Base-by-base conservation (phyloP, 2,329 filamentous ascomycete genomes). In the Venturiaceae sp. region DNA sequence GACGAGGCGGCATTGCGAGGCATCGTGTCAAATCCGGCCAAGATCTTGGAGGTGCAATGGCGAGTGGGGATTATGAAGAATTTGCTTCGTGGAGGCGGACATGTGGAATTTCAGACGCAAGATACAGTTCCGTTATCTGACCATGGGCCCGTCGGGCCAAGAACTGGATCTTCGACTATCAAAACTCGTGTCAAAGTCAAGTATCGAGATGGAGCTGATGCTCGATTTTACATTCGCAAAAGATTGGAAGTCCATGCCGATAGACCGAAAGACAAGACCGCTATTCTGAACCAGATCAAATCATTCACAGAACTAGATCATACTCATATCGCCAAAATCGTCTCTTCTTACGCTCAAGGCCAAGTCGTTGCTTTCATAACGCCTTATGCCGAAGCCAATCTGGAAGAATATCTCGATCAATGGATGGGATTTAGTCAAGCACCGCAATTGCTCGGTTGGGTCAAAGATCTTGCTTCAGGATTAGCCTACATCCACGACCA, bases 31-130 rank as follows among this genome's bases (percentile, higher is more conserved):
- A 66, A 73, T 60, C 66, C 71, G 21, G 66, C 65, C n/a, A 69
- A 67, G 53, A 66, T 72, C 5, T 66, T 73, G n/a, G 67, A 70
- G 14, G 68, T 69, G 57, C 72, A 74, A 55, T 74, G 72, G 72
- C 68, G 69, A 33, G 71, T 71, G n/a, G 58, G 26, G 23, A 71
- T 71, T 3, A 67, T 69, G 6, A 72, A 72, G 57, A 70, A 74
- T 53, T 62, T 74, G 32, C 66, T 69, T 1, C 59, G 70, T 57
- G 72, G 67, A 32, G 71, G 72, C 16, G 58, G 58, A 16, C 72
- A 74, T 52, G 66, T 71, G 7, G 72, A 74, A 33, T 71, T 72
- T 50, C 64, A 63, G 4, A 64, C 65, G 14, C 67, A 69, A 1
- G 70, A 74, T 57, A 69, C 66, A 1, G 68, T 72, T 16, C 72